A percentile compares a stretch with the other conserved stretches of the same genome.
Evolutionary conservation across 2,329 filamentous ascomycete species (phyloP).

Genomic region (Xylaria sp.): DNA sequence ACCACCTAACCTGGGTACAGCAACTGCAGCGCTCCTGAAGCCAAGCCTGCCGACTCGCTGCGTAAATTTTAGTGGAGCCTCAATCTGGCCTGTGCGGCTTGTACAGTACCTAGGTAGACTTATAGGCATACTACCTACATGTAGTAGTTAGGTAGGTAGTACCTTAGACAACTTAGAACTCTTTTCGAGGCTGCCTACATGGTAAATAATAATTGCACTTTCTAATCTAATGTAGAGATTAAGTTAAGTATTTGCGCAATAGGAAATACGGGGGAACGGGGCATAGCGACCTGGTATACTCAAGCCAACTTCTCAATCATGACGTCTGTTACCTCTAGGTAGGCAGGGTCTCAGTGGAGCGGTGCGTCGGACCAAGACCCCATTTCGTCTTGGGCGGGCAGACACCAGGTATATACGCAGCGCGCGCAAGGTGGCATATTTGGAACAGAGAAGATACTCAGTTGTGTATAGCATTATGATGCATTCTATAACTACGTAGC

Average conservation of each 20-base stretch:
- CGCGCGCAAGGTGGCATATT: neutral
- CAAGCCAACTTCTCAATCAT: too few species aligned
- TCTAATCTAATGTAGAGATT: too few species aligned
- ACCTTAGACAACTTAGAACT: neutral
- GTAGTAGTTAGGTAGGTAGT: too few species aligned
- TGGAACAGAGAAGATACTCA: neutral
- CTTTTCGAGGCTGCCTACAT: neutral
- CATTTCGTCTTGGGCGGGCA: neutral
- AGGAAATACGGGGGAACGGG: too few species aligned
- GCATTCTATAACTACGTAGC: constrained; percentile 39
- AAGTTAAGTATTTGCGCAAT: too few species aligned
- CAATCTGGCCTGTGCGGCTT: neutral
- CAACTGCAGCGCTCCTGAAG: neutral
- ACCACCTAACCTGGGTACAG: too few species aligned
- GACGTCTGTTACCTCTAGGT: too few species aligned
- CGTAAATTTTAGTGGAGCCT: neutral
- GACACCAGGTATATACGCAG: neutral
- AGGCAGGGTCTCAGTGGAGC: too few species aligned
- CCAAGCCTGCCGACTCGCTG: neutral
- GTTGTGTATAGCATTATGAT: constrained; percentile 16
- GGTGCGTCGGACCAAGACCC: neutral
- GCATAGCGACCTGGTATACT: too few species aligned
- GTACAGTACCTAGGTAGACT: too few species aligned
- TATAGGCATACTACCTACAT: too few species aligned
- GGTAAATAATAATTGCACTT: too few species aligned